Conservation (phyloP, 305 asterid species). For the Caryopteris hybrid region DNA sequence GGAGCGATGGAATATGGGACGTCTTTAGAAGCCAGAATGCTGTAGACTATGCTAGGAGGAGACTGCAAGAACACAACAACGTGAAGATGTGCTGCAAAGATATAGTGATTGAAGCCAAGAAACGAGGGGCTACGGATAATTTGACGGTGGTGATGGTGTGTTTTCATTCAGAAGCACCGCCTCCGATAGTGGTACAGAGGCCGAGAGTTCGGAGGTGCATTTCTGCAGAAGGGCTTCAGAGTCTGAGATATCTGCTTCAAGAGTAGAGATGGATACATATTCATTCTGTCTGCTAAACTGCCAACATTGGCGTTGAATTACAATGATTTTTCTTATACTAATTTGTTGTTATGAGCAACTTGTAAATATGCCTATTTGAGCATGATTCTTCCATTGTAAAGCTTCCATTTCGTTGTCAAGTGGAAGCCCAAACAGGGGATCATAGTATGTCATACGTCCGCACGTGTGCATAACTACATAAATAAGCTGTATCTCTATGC, state of each 20-base stretch:
- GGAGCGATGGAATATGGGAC: slow-evolving; percentile 90
- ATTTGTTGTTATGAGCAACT: slow-evolving; percentile 21
- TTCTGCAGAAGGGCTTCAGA: slow-evolving; percentile 79
- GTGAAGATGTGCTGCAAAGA: slow-evolving; percentile 77
- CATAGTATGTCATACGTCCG: slow-evolving; percentile 10
- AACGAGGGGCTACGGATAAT: slow-evolving; percentile 69
- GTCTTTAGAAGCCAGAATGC: slow-evolving; percentile 82
- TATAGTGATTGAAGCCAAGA: slow-evolving; percentile 73
- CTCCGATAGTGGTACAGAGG: slow-evolving; percentile 46
- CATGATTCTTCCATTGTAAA: slow-evolving; percentile 18
- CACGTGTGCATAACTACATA: slow-evolving; percentile 17
- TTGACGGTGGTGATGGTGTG: slow-evolving; percentile 75
- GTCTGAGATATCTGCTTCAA: slow-evolving; percentile 57
- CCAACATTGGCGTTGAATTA: slow-evolving; percentile 8
- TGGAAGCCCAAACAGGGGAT: slow-evolving; percentile 19
- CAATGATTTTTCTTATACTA: slow-evolving; percentile 11
- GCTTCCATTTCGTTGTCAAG: slow-evolving; percentile 28
- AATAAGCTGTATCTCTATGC: slow-evolving; percentile 7
- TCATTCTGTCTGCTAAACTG: background rate
- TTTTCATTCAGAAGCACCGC: slow-evolving; percentile 73
- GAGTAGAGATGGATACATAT: slow-evolving; percentile 23
- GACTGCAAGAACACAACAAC: slow-evolving; percentile 77
- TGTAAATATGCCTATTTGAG: slow-evolving; percentile 40
- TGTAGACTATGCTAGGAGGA: slow-evolving; percentile 70
- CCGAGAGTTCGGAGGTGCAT: slow-evolving; percentile 62